phyloP scores from a whole-genome alignment of 805 yeast species.

The Hanseniaspora clermontiae region DNA sequence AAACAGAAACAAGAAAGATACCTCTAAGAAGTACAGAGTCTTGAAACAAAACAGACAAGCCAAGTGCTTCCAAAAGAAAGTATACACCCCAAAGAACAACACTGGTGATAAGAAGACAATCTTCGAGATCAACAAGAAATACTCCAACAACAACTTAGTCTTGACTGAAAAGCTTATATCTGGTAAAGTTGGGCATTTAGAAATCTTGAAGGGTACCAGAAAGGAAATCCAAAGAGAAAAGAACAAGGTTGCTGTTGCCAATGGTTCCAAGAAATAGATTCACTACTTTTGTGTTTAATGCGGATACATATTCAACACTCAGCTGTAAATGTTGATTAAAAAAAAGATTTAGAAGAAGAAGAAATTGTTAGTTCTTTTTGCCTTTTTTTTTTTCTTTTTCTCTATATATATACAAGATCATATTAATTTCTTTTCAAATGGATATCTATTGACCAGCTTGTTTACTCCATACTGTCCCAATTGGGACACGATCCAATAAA shows the following conservation, averaged over 20 bases:
- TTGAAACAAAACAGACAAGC: slow-evolving; percentile 13
- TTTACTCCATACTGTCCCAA: slow-evolving; percentile 66
- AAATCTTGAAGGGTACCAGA: slow-evolving; percentile 79
- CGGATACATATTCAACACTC: not conserved
- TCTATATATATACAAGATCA: not conserved
- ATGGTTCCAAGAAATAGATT: not conserved
- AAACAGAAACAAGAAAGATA: slow-evolving; percentile 30
- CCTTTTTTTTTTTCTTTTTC: not conserved
- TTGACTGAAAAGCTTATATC: slow-evolving; percentile 75
- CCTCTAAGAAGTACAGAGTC: slow-evolving; percentile 15
- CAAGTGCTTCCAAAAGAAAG: slow-evolving; percentile 12
- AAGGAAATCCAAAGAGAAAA: slow-evolving; percentile 58
- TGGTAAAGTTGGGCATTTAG: slow-evolving; percentile 86
- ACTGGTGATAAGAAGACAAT: slow-evolving; percentile 19
- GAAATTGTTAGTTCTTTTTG: not conserved
- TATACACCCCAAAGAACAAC: slow-evolving; percentile 34
- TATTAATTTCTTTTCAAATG: slow-evolving; percentile 26
- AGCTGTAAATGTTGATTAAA: no score
- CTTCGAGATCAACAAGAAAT: slow-evolving; percentile 7
- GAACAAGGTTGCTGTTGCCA: slow-evolving; percentile 3
- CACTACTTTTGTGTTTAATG: not conserved
- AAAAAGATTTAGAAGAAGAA: not conserved
- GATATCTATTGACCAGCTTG: slow-evolving; percentile 51
- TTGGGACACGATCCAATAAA: slow-evolving; percentile 90
- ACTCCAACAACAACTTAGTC: slow-evolving; percentile 21